Percentiles rank a stretch among this genome's conserved stretches.
Evolutionary conservation across 2,329 filamentous ascomycete species (phyloP).

Genomic region (Pyrenochaeta sp.): DNA sequence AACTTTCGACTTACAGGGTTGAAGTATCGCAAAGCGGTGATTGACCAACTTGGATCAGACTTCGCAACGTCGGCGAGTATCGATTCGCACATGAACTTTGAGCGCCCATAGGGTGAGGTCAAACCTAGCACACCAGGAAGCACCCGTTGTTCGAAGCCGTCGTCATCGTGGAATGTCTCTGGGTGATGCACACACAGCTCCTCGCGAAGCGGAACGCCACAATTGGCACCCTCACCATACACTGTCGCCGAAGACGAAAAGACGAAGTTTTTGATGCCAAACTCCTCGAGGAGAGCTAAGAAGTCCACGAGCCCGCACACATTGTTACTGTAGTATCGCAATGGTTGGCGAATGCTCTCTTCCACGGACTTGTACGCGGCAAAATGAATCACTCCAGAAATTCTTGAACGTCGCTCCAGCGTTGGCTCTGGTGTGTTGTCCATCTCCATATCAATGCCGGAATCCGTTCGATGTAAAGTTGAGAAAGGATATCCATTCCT

Average conservation of each 20-base stretch:
- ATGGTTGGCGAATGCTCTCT: slow-evolving; percentile 66
- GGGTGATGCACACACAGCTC: slow-evolving; percentile 62
- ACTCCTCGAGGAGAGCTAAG: slow-evolving; percentile 63
- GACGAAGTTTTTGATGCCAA: slow-evolving; percentile 70
- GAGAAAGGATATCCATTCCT: slow-evolving; percentile 35
- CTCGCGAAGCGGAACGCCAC: slow-evolving; percentile 61
- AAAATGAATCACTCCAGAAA: slow-evolving; percentile 72
- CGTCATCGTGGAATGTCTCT: slow-evolving; percentile 54
- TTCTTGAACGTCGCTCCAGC: slow-evolving; percentile 54
- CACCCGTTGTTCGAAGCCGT: slow-evolving; percentile 53
- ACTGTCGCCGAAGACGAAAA: slow-evolving; percentile 74
- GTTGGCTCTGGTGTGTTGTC: slow-evolving; percentile 29
- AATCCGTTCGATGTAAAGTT: slow-evolving; percentile 39
- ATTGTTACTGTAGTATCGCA: slow-evolving; percentile 74
- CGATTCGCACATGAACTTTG: slow-evolving; percentile 73
- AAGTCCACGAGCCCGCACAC: slow-evolving; percentile 69
- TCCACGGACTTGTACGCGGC: slow-evolving; percentile 72
- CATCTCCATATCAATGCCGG: slow-evolving; percentile 38
- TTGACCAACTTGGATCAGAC: slow-evolving; percentile 68
- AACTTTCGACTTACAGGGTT: slow-evolving; percentile 58
- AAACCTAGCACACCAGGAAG: slow-evolving; percentile 63
- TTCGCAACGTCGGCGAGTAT: slow-evolving; percentile 68
- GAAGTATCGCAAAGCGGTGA: slow-evolving; percentile 71
- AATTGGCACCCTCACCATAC: slow-evolving; percentile 60
- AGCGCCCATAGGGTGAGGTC: slow-evolving; percentile 70